Conservation (phyloP, 371 early-diverging fungal genomes). For the Apophysomyces sp. region DNA sequence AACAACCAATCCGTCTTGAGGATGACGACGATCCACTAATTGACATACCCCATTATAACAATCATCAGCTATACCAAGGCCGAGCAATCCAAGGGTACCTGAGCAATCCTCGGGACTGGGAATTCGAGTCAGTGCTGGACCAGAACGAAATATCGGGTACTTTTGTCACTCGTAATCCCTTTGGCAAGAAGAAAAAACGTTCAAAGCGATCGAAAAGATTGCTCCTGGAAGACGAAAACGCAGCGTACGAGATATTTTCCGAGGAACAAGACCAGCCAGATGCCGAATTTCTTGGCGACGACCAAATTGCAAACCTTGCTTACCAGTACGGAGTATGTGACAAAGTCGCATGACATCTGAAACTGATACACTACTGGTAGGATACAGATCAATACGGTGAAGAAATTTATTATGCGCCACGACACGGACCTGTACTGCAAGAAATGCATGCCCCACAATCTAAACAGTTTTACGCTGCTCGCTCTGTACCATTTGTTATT, state of each 20-base stretch:
- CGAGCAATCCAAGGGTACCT: constrained; percentile 27
- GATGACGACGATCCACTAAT: constrained; percentile 27
- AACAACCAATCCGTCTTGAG: constrained; percentile 27
- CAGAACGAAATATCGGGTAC: constrained; percentile 6
- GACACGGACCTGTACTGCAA: constrained; percentile 23
- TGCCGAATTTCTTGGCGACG: constrained; percentile 46
- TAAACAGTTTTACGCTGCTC: constrained; percentile 32
- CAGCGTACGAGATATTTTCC: constrained; percentile 18
- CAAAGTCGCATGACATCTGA: background rate
- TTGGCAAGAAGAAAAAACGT: constrained; percentile 27
- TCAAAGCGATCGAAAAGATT: constrained; percentile 11
- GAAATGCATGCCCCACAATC: constrained; percentile 29
- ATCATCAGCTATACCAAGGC: constrained; percentile 22
- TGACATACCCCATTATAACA: constrained; percentile 33
- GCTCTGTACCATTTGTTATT: constrained; percentile 21
- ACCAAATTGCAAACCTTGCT: constrained; percentile 35
- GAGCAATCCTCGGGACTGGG: constrained; percentile 27
- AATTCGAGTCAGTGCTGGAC: constrained; percentile 21
- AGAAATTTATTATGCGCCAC: constrained; percentile 20
- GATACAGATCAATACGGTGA: constrained; percentile 35
- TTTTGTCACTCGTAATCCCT: constrained; percentile 43
- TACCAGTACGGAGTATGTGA: constrained; percentile 10
- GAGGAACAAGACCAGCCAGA: constrained; percentile 25
- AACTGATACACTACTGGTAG: background rate
- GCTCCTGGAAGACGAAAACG: constrained; percentile 4